Base-by-base conservation (phyloP, 352 stramenopile species). In the Pythium rhizo-oryzae region DNA sequence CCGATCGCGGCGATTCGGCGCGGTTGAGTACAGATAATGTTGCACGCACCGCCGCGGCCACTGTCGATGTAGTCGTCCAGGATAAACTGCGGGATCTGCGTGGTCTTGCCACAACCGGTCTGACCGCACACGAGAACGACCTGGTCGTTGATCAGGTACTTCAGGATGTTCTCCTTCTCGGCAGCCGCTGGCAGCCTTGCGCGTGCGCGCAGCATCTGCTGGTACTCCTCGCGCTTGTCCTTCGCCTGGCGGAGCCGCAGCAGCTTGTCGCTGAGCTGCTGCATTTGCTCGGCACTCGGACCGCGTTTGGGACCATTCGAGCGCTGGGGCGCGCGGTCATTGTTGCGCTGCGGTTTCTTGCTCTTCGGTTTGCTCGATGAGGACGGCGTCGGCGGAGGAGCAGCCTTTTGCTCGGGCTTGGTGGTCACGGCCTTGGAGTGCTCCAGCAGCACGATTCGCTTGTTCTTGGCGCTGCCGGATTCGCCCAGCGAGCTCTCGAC, bases 71-170 rank as follows among this genome's bases (percentile, higher is more conserved):
- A 93, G 23, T 98, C 82, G 67, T 99, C 97, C 4, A 99, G 71
- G 74, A 99, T 96, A 56, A 99, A 99, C 74, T 99, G 97, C 41
- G 97, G 97, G 28, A 99, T 95, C 72, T 99, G 96, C 8, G 96
- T 99, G 13, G 93, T 98, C 69, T 98, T 98, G 53, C 96, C 96
- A 73, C 92, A 98, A 50, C 96, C 95, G 11, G 96, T 99, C 28
- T 98, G 91, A 25, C 96, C 97, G n/a, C 91, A 98, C 15, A 99
- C 82, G 4, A 99, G 77, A 21, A 99, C 72, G 12, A 99, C 96
- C 59, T 98, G 88, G 58, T 96, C 75, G 61, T 79, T 60, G 13
- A 78, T 56, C 19, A 92, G 61, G 54, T 76, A 81, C 35, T 84
- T 43, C 4, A 94, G 72, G 19, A 96, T 79, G 33, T 82, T 79